These are phyloP conservation scores for Thraustotheca clavata DNA, from an alignment of 352 stramenopile genomes.

Conservation along the genomic window DNA sequence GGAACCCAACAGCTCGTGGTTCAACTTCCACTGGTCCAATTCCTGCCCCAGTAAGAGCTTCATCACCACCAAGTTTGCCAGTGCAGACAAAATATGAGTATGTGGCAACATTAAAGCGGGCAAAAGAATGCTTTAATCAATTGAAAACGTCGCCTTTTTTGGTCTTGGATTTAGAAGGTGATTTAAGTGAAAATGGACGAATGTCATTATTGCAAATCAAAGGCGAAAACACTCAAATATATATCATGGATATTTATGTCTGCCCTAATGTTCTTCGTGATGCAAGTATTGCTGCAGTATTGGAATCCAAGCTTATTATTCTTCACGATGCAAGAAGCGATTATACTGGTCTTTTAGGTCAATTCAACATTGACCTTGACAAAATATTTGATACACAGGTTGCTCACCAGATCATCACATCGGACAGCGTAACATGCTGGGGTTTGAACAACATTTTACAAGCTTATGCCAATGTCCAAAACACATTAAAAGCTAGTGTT, in stretches of 20 bases:
- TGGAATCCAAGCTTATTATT: neutral
- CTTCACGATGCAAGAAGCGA: constrained; percentile 9
- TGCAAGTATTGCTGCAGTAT: neutral
- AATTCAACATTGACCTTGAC: neutral
- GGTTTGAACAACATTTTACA: neutral
- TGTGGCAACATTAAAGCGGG: neutral
- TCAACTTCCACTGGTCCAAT: no score
- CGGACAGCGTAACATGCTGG: neutral
- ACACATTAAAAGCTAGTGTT: neutral
- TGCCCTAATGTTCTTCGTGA: neutral
- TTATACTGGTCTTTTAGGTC: neutral
- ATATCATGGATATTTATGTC: neutral
- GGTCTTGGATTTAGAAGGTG: constrained; percentile 11
- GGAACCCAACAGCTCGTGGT: no score
- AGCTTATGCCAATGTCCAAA: neutral
- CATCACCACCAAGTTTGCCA: no score
- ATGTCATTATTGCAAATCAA: constrained; percentile 3
- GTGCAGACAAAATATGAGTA: no score
- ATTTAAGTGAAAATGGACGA: neutral
- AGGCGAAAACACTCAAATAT: neutral
- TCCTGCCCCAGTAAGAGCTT: no score
- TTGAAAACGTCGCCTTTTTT: neutral
- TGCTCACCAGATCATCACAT: neutral
- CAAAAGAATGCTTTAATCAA: constrained; percentile 5
- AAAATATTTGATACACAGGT: constrained; percentile 14